A percentile compares a stretch with the other conserved stretches of the same genome.
These are phyloP conservation scores for Diaporthe citri DNA, from an alignment of 2,329 filamentous ascomycete genomes.

Conservation along the genomic window DNA sequence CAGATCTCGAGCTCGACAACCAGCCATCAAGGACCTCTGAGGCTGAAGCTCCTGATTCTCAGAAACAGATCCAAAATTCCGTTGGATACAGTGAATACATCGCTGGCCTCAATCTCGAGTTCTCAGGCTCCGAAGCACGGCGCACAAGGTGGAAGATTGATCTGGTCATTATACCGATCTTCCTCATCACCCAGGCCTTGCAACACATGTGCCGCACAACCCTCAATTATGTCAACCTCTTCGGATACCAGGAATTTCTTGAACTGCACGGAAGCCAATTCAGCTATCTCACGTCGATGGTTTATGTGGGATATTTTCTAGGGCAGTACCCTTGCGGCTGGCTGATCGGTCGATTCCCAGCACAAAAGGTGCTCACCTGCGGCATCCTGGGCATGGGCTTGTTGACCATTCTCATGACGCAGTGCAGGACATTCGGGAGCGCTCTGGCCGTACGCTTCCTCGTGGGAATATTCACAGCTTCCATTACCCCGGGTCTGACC, in stretches of 20 bases:
- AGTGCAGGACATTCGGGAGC: background rate
- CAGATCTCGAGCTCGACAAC: background rate
- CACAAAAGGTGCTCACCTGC: slow-evolving; percentile 51
- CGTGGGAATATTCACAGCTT: background rate
- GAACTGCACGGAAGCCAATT: slow-evolving; percentile 50
- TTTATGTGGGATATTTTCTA: slow-evolving; percentile 56
- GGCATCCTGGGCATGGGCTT: slow-evolving; percentile 49
- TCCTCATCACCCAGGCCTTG: slow-evolving; percentile 49
- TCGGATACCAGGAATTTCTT: slow-evolving; percentile 51
- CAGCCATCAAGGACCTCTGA: background rate
- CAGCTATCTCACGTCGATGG: slow-evolving; percentile 40
- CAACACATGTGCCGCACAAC: slow-evolving; percentile 50
- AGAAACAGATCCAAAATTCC: background rate
- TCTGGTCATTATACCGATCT: slow-evolving; percentile 47
- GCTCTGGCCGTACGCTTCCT: background rate
- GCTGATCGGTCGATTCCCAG: slow-evolving; percentile 53
- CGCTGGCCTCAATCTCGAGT: background rate
- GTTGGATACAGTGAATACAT: background rate
- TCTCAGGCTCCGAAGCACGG: background rate
- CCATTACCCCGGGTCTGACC: background rate
- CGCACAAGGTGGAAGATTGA: slow-evolving; percentile 48
- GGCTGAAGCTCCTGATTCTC: background rate
- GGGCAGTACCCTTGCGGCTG: slow-evolving; percentile 55
- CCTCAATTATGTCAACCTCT: slow-evolving; percentile 51
- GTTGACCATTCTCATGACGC: slow-evolving; percentile 1